phyloP scores from a whole-genome alignment of 352 stramenopile species.

The Globisporangium uncinulatum region DNA sequence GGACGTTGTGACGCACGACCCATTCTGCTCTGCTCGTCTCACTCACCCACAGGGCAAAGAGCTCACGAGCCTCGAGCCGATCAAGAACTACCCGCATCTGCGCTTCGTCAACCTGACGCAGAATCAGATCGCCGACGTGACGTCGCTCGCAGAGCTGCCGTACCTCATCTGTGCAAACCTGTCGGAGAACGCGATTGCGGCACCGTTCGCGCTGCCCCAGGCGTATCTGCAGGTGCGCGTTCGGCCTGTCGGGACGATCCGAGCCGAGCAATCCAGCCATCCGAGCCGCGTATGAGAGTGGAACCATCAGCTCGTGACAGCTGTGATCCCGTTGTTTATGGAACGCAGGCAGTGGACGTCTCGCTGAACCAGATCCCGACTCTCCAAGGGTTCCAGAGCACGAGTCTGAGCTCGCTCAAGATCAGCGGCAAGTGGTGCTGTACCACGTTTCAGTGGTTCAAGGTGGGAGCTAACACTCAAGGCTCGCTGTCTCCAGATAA shows the following conservation, averaged over 20 bases:
- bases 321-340: too few relatives aligned
- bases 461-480: too few relatives aligned
- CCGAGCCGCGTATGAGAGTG: too few relatives aligned
- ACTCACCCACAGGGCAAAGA: conserved; percentile 33
- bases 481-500: conserved; percentile 41
- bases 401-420: conserved; percentile 47
- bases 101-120: conserved; percentile 65
- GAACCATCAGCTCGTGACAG: too few relatives aligned
- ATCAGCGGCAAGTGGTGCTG: conserved; percentile 34
- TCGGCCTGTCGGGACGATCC: background rate
- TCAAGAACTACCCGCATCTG: conserved; percentile 57
- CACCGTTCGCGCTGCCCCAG: conserved; percentile 34
- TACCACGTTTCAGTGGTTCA: background rate
- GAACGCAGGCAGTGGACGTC: conserved; percentile 46
- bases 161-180: conserved; percentile 59
- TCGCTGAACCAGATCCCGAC: conserved; percentile 63
- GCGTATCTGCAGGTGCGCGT: conserved; percentile 46
- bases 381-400: conserved; percentile 44
- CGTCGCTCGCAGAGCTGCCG: conserved; percentile 42
- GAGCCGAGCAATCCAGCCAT: too few relatives aligned
- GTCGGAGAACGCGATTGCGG: conserved; percentile 43
- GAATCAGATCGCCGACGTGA: conserved; percentile 57
- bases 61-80: conserved; percentile 45
- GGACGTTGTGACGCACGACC: background rate
- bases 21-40: background rate